These are phyloP conservation scores for Endocladia muricata DNA, from an alignment of 31 red algal species.

Conservation along the genomic window DNA sequence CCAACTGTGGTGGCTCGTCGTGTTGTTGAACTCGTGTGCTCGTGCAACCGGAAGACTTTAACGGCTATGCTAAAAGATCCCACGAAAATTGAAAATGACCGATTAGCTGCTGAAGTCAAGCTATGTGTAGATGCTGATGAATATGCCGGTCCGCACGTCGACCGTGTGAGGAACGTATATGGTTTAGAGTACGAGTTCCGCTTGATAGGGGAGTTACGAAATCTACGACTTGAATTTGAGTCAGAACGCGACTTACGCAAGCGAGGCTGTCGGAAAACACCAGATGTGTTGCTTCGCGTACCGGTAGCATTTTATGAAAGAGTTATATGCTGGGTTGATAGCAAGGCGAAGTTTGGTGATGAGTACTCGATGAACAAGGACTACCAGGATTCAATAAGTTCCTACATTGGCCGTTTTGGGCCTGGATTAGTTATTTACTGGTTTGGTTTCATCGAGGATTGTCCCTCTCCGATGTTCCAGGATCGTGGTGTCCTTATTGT, in stretches of 20 bases:
- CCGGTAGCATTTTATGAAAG: conserved; percentile 44
- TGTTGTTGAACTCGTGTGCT: conserved; percentile 42
- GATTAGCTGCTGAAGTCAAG: conserved; percentile 25
- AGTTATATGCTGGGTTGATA: conserved; percentile 49
- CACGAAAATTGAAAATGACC: conserved; percentile 29
- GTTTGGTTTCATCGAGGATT: conserved; percentile 80
- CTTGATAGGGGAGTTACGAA: conserved; percentile 32
- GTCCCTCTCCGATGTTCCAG: conserved; percentile 37
- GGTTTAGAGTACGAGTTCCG: conserved; percentile 69
- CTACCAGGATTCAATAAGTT: conserved; percentile 66
- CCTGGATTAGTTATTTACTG: conserved; percentile 79
- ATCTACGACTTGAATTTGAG: conserved; percentile 49
- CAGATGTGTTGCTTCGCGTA: conserved; percentile 62
- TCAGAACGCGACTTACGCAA: conserved; percentile 48
- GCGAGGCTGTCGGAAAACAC: conserved; percentile 61
- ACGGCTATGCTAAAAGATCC: conserved; percentile 43
- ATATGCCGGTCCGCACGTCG: conserved; percentile 19
- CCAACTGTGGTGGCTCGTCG: conserved; percentile 53
- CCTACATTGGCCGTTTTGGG: conserved; percentile 79
- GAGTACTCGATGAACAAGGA: conserved; percentile 65
- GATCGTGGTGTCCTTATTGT: conserved; percentile 59
- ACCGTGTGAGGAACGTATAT: conserved; percentile 25
- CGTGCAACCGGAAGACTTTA: conserved; percentile 30
- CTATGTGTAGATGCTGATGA: conserved; percentile 52
- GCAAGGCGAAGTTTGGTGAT: conserved; percentile 85